Conservation (phyloP, 2,329 filamentous ascomycete species). For the Sordariomycetes sp. region DNA sequence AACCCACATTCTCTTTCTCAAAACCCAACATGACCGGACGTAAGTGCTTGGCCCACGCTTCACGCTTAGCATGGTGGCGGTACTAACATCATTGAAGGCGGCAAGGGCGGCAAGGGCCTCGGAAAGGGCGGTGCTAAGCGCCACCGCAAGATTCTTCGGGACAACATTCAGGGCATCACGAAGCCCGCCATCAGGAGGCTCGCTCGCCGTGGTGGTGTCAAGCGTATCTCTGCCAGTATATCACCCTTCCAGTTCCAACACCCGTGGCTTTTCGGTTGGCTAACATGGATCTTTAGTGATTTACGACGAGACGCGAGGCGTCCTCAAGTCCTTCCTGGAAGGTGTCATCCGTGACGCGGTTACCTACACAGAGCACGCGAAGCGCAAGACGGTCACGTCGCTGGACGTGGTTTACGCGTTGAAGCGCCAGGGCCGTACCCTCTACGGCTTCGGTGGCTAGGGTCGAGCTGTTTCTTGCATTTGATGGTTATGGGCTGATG, state of each 20-base stretch:
- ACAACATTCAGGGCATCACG: slow-evolving; percentile 99
- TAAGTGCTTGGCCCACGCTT: slow-evolving; percentile 5
- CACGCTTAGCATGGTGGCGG: neutral
- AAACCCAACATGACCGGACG: slow-evolving; percentile 9
- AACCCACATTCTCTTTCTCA: neutral
- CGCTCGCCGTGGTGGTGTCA: slow-evolving; percentile 97
- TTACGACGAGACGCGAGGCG: slow-evolving; percentile 67
- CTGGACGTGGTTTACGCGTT: slow-evolving; percentile 56
- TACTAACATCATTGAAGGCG: slow-evolving; percentile 38
- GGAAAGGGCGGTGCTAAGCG: slow-evolving; percentile 98
- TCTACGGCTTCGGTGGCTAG: slow-evolving; percentile 88
- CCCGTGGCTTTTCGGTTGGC: slow-evolving; percentile 1
- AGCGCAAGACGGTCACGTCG: slow-evolving; percentile 67
- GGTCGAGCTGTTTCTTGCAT: slow-evolving; percentile 8
- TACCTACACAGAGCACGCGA: slow-evolving; percentile 70
- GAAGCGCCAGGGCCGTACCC: slow-evolving; percentile 60
- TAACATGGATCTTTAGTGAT: slow-evolving; percentile 37
- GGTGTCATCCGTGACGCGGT: slow-evolving; percentile 64
- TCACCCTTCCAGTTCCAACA: slow-evolving; percentile 9
- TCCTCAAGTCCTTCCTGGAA: slow-evolving; percentile 68
- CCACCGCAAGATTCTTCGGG: slow-evolving; percentile 97
- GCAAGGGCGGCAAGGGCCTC: slow-evolving; percentile 95
- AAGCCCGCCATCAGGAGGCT: slow-evolving; percentile 98
- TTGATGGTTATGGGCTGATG: slow-evolving; percentile 11
- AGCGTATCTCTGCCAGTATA: slow-evolving; percentile 96